A percentile compares a stretch with the other conserved stretches of the same genome.
Conservation (phyloP, 371 early-diverging fungal species). For the Lichtheimia corymbifera region DNA sequence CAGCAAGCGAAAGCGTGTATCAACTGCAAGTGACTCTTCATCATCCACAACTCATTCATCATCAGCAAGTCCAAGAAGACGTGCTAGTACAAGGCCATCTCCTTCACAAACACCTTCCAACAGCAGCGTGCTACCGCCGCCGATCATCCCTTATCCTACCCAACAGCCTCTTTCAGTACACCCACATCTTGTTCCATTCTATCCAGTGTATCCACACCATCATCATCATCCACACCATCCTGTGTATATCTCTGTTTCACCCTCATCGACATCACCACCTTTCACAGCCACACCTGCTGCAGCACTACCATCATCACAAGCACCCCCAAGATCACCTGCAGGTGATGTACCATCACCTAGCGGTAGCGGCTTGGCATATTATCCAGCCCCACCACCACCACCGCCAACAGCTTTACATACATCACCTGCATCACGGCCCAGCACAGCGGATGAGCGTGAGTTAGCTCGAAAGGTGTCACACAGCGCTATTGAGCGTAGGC, state of each 20-base stretch:
- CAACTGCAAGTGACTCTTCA: background rate
- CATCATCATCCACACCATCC: background rate
- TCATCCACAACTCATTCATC: background rate
- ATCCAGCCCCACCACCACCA: background rate
- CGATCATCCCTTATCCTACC: background rate
- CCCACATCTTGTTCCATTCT: background rate
- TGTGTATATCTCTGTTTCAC: background rate
- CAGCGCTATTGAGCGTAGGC: constrained; percentile 75
- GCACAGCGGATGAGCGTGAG: constrained; percentile 51
- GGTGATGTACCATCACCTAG: background rate
- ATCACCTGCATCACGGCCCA: constrained; percentile 2
- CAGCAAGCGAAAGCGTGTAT: background rate
- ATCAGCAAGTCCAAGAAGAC: no score
- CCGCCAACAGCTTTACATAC: background rate
- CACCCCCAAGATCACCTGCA: background rate
- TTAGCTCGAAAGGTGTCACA: constrained; percentile 71
- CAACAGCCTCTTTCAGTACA: background rate
- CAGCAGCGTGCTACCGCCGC: background rate
- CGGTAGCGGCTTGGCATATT: background rate
- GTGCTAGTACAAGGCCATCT: background rate
- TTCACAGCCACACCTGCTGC: background rate
- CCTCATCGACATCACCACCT: background rate
- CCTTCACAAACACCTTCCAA: background rate
- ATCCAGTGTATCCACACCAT: background rate
- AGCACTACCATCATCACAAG: background rate